phyloP scores from a whole-genome alignment of 306 rosid species.

The Arachis stenosperma region DNA sequence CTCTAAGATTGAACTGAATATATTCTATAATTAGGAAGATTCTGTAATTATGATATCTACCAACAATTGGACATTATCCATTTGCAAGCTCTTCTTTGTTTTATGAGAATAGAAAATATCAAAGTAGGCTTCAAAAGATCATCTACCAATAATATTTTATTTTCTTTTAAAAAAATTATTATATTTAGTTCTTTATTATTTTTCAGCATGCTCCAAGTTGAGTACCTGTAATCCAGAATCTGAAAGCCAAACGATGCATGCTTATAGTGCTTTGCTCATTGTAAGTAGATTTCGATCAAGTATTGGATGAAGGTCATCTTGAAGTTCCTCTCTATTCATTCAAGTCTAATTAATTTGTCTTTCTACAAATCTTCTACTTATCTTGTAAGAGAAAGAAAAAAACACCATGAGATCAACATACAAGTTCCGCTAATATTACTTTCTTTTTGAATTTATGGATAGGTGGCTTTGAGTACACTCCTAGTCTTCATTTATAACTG shows the following conservation, averaged over 20 bases:
- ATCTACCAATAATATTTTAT: no score
- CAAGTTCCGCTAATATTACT: neutral
- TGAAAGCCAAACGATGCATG: slow-evolving; percentile 73
- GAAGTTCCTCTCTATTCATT: slow-evolving; percentile 12
- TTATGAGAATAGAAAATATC: slow-evolving; percentile 16
- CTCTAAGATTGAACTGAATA: no score
- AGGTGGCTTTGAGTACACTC: slow-evolving; percentile 64
- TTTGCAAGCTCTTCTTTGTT: slow-evolving; percentile 25
- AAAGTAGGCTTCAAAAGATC: no score
- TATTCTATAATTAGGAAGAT: slow-evolving; percentile 4
- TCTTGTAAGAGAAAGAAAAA: no score
- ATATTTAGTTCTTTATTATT: neutral
- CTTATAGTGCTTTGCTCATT: slow-evolving; percentile 67
- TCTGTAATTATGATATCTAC: neutral
- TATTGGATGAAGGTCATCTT: slow-evolving; percentile 28
- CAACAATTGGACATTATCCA: neutral
- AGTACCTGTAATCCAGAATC: slow-evolving; percentile 72
- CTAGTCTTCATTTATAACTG: slow-evolving; percentile 68
- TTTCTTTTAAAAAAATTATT: no score
- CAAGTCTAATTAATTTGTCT: neutral
- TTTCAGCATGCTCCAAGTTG: slow-evolving; percentile 80
- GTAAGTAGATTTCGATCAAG: slow-evolving; percentile 59
- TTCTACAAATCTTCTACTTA: neutral
- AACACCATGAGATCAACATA: neutral
- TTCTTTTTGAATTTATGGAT: slow-evolving; percentile 11